A percentile compares a stretch with the other conserved stretches of the same genome.
phyloP scores from a whole-genome alignment of 257 asterid genomes.

The Forsythia suspensa region DNA sequence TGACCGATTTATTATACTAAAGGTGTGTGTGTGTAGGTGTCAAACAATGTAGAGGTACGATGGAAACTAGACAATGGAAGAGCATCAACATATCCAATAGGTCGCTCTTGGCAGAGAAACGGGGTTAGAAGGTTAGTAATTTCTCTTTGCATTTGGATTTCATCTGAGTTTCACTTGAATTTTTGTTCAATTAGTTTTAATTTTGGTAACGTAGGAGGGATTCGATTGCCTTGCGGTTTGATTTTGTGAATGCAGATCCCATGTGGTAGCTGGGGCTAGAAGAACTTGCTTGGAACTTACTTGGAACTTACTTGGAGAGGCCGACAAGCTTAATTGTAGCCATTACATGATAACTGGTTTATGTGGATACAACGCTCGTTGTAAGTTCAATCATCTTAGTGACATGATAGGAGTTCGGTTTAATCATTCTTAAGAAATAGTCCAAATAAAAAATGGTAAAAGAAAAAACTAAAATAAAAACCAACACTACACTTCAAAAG shows the following conservation, averaged over 20 bases:
- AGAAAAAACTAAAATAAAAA: too few species aligned
- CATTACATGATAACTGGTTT: slow-evolving; percentile 84
- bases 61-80: slow-evolving; percentile 57
- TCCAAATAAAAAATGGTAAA: too few species aligned
- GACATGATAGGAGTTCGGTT: slow-evolving; percentile 47
- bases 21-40: background rate
- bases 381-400: slow-evolving; percentile 92
- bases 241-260: slow-evolving; percentile 79
- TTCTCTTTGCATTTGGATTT: slow-evolving; percentile 41
- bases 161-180: slow-evolving; percentile 45
- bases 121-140: slow-evolving; percentile 65
- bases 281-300: slow-evolving; percentile 64
- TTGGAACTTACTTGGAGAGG: slow-evolving; percentile 78
- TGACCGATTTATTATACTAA: background rate
- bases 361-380: slow-evolving; percentile 84
- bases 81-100: slow-evolving; percentile 65
- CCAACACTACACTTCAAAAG: too few species aligned
- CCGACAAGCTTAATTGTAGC: slow-evolving; percentile 81
- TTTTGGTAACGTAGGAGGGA: slow-evolving; percentile 31
- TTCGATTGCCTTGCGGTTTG: slow-evolving; percentile 35
- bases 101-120: slow-evolving; percentile 66
- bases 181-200: slow-evolving; percentile 22
- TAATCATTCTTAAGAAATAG: too few species aligned
- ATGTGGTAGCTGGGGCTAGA: slow-evolving; percentile 84
- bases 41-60: slow-evolving; percentile 50